Percentiles rank a stretch among this genome's conserved stretches.
Conservation (phyloP, 805 yeast species). For the Yarrowia porcina region DNA sequence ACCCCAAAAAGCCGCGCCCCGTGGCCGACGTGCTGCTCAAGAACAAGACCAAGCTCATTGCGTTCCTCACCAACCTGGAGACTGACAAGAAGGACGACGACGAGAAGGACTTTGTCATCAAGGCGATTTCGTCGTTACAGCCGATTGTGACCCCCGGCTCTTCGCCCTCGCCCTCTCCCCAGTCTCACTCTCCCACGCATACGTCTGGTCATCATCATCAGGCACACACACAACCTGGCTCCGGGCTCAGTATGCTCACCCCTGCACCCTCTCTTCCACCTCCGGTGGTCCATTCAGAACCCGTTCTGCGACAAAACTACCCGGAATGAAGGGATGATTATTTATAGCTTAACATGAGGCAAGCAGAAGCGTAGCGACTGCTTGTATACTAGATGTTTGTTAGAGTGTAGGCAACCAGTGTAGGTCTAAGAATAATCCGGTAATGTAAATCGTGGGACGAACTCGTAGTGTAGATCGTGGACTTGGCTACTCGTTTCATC, state of each 20-base stretch:
- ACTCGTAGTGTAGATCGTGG: no score
- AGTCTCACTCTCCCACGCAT: slow-evolving; percentile 26
- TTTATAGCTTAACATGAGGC: neutral
- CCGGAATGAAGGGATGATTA: neutral
- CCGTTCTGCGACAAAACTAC: slow-evolving; percentile 29
- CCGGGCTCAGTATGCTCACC: slow-evolving; percentile 27
- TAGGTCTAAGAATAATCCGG: no score
- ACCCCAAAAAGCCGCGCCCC: slow-evolving; percentile 81
- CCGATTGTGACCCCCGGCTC: slow-evolving; percentile 26
- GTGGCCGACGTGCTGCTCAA: slow-evolving; percentile 78
- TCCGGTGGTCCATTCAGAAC: slow-evolving; percentile 29
- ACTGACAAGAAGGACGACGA: slow-evolving; percentile 60
- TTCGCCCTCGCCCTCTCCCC: slow-evolving; percentile 21
- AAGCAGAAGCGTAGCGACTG: neutral
- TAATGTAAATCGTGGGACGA: no score
- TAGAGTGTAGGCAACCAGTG: neutral
- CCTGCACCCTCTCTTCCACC: slow-evolving; percentile 27
- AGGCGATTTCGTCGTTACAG: slow-evolving; percentile 53
- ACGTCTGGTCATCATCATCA: slow-evolving; percentile 10
- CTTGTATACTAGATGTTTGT: neutral
- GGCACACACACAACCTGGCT: slow-evolving; percentile 12
- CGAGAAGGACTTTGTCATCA: slow-evolving; percentile 77
- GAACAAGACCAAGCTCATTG: slow-evolving; percentile 72
- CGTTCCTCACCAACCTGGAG: slow-evolving; percentile 64
- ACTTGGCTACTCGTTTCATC: no score